phyloP scores from a whole-genome alignment of 495 filamentous ascomycete genomes.

The Neohortaea acidophila region DNA sequence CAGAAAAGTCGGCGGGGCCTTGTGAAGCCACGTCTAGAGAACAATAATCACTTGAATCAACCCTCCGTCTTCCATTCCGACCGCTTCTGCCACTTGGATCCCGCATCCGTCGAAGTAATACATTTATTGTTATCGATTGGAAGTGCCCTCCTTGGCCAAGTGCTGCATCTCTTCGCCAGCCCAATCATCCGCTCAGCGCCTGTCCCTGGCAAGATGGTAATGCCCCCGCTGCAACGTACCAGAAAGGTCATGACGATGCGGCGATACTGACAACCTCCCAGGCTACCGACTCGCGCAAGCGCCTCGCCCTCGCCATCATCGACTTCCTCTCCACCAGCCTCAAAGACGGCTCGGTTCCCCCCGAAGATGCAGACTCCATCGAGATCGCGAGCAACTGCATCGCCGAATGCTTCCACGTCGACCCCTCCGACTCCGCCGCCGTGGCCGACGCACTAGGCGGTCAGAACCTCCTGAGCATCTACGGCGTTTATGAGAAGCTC shows the following conservation, averaged over 20 bases:
- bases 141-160: no score
- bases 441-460: slow-evolving; percentile 61
- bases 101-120: no score
- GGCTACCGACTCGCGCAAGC: slow-evolving; percentile 69
- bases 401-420: slow-evolving; percentile 83
- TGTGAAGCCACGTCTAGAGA: no score
- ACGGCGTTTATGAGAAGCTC: slow-evolving; percentile 89
- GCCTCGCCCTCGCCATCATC: slow-evolving; percentile 89
- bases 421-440: slow-evolving; percentile 59
- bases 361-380: slow-evolving; percentile 80
- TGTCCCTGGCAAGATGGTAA: background rate
- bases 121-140: no score
- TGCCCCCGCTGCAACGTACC: background rate
- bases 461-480: slow-evolving; percentile 79
- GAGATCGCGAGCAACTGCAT: slow-evolving; percentile 90
- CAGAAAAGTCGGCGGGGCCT: no score
- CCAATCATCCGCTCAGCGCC: no score
- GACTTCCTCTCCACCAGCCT: slow-evolving; percentile 79
- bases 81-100: no score
- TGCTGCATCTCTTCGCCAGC: no score
- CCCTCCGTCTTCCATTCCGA: no score
- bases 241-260: no score
- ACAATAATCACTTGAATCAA: no score
- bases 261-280: background rate
- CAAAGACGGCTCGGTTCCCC: slow-evolving; percentile 70